These are phyloP conservation scores for Andrographis paniculata DNA, from an alignment of 305 asterid genomes.

Conservation along the genomic window DNA sequence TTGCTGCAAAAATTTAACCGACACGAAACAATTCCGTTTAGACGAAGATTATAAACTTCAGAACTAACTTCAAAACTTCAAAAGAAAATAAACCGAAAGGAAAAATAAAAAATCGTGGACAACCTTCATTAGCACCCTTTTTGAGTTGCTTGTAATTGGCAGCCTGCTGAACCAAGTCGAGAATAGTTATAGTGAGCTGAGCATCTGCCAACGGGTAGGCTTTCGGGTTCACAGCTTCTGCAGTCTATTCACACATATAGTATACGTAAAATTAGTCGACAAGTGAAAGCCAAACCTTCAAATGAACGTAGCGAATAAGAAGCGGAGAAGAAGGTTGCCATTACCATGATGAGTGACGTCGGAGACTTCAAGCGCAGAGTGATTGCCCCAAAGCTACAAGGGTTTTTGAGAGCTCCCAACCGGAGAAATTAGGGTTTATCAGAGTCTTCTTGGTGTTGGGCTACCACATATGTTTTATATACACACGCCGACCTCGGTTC, in stretches of 20 bases:
- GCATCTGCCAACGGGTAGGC: conserved; percentile 65
- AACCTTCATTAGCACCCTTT: conserved; percentile 72
- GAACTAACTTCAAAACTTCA: background rate
- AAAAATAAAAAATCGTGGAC: background rate
- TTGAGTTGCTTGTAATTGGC: conserved; percentile 62
- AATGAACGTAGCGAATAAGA: no score
- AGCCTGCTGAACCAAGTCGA: conserved; percentile 62
- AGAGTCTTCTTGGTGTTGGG: no score
- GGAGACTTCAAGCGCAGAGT: no score
- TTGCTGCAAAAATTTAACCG: conserved; percentile 32
- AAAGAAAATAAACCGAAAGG: background rate
- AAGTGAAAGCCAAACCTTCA: no score
- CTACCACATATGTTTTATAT: no score
- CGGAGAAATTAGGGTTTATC: no score
- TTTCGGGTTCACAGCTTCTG: conserved; percentile 58
- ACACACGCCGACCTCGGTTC: no score
- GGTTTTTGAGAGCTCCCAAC: no score
- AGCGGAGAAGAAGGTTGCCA: no score
- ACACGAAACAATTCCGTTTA: background rate
- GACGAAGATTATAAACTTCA: background rate
- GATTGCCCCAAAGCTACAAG: no score
- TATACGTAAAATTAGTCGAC: no score
- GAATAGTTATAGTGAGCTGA: conserved; percentile 49
- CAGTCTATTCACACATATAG: conserved; percentile 42
- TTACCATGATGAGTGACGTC: no score